These are phyloP conservation scores for Bruguiera hainesii DNA, from an alignment of 441 rosid species.

Conservation along the genomic window DNA sequence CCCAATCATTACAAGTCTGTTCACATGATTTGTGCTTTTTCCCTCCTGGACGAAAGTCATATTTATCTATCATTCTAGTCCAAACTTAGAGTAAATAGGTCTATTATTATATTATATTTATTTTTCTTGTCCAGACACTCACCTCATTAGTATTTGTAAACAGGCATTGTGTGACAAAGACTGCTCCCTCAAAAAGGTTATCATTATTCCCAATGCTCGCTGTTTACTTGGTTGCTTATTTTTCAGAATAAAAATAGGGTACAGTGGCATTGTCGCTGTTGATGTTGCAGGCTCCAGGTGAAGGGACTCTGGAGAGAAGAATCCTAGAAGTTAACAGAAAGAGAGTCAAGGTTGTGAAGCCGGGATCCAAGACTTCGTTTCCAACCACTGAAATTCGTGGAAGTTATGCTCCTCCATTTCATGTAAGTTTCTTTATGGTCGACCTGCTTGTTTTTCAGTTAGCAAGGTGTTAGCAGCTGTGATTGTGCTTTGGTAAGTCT, in stretches of 20 bases:
- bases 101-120: neutral
- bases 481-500: neutral
- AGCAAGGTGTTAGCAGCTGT: neutral
- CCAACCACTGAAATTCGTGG: constrained; percentile 92
- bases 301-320: constrained; percentile 89
- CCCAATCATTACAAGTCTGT: neutral
- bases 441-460: neutral
- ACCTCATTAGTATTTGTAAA: constrained; percentile 16
- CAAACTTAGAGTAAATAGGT: neutral
- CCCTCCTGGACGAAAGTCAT: too few relatives aligned
- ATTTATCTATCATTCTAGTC: neutral
- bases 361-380: constrained; percentile 88
- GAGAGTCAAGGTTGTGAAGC: constrained; percentile 90
- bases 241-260: constrained; percentile 4
- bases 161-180: constrained; percentile 91
- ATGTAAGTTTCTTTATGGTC: constrained; percentile 48
- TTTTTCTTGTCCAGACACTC: constrained; percentile 5
- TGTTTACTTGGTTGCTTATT: constrained; percentile 5
- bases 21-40: too few relatives aligned
- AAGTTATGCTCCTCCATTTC: constrained; percentile 91
- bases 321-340: constrained; percentile 79
- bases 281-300: constrained; percentile 60
- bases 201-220: constrained; percentile 10
- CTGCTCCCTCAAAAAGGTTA: constrained; percentile 76
- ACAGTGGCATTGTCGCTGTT: constrained; percentile 12